phyloP scores from a whole-genome alignment of 2,329 filamentous ascomycete species.

The Cyphellophora europaea region DNA sequence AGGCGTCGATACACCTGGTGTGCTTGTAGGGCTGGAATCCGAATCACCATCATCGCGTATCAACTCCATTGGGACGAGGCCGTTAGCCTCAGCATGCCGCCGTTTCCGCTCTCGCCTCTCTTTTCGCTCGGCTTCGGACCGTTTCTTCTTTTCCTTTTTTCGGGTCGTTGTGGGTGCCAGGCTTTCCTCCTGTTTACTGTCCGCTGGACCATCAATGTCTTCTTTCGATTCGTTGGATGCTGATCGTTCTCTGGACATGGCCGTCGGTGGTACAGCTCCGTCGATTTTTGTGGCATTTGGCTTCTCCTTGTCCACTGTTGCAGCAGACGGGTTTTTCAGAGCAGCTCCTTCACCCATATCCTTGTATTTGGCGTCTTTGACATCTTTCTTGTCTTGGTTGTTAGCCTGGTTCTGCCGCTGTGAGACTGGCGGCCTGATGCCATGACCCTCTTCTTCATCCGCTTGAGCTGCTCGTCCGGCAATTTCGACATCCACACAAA shows the following conservation, averaged over 20 bases:
- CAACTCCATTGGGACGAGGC: constrained; percentile 75
- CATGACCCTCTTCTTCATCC: constrained; percentile 39
- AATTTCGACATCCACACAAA: constrained; percentile 96
- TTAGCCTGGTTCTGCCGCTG: constrained; percentile 16
- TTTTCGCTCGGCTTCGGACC: constrained; percentile 84
- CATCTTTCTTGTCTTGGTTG: constrained; percentile 24
- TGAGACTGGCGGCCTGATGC: constrained; percentile 7
- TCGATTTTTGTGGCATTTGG: constrained; percentile 20
- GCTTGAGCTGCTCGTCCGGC: constrained; percentile 73
- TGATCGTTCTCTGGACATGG: neutral
- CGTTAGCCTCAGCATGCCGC: constrained; percentile 77
- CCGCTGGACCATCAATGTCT: neutral
- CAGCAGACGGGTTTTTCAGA: constrained; percentile 55
- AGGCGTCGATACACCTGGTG: constrained; percentile 23
- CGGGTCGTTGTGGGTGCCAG: constrained; percentile 40
- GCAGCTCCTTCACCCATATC: constrained; percentile 65
- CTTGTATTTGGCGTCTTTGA: constrained; percentile 48
- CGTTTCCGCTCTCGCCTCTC: constrained; percentile 85
- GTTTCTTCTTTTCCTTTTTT: constrained; percentile 95
- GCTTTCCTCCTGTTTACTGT: neutral
- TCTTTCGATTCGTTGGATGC: neutral
- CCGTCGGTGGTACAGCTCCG: constrained; percentile 14
- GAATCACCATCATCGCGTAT: constrained; percentile 56
- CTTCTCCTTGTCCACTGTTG: constrained; percentile 48
- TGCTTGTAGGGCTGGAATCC: constrained; percentile 35